Conservation (phyloP, 2,329 filamentous ascomycete genomes). For the Colletotrichum higginsianum region DNA sequence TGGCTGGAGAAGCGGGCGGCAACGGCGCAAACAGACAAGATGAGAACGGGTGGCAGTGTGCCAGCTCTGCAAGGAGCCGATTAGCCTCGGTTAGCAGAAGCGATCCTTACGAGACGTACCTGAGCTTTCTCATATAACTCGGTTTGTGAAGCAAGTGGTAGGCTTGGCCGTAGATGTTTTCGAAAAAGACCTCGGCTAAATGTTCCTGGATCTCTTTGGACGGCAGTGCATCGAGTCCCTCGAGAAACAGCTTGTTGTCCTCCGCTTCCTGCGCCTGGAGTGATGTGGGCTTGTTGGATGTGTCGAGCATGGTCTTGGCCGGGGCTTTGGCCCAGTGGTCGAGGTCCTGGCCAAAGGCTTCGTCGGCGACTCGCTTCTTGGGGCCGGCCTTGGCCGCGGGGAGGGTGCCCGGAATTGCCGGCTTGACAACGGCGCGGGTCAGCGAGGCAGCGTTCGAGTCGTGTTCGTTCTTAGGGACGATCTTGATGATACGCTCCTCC, state of each 20-base stretch:
- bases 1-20: constrained; percentile 96
- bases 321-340: constrained; percentile 83
- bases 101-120: constrained; percentile 60
- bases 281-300: constrained; percentile 66
- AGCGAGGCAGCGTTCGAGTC: constrained; percentile 75
- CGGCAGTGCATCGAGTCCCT: constrained; percentile 87
- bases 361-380: constrained; percentile 88
- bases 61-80: constrained; percentile 69
- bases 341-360: constrained; percentile 87
- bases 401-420: constrained; percentile 73
- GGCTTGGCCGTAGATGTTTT: constrained; percentile 94
- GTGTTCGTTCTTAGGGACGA: constrained; percentile 89
- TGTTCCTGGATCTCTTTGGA: constrained; percentile 92
- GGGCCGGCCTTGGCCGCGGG: constrained; percentile 65
- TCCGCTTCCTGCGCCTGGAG: constrained; percentile 76
- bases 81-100: constrained; percentile 43
- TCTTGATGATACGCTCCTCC: constrained; percentile 98
- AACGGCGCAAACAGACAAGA: constrained; percentile 94
- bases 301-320: constrained; percentile 64
- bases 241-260: constrained; percentile 82
- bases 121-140: constrained; percentile 92
- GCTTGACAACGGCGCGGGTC: constrained; percentile 87
- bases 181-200: constrained; percentile 94
- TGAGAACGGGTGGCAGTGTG: constrained; percentile 88
- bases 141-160: constrained; percentile 97